These are phyloP conservation scores for Pseudomicrostroma phylloplanum DNA, from an alignment of 1,284 basidiomycete genomes.

Conservation along the genomic window DNA sequence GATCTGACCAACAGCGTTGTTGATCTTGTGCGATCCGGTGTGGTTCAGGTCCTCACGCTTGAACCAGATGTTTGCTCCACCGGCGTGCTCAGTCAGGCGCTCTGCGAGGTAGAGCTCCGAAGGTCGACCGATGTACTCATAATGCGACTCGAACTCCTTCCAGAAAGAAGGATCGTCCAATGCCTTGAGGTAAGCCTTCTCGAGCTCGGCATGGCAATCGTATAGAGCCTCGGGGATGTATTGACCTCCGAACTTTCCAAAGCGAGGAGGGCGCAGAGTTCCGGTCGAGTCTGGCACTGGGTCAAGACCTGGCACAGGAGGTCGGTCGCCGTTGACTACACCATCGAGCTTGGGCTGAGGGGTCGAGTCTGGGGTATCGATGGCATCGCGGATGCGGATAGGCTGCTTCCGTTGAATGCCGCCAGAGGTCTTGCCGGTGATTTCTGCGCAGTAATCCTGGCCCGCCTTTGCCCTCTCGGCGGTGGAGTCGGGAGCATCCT, in stretches of 20 bases:
- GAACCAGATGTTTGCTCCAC: conserved; percentile 92
- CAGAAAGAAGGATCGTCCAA: conserved; percentile 83
- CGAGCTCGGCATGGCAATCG: conserved; percentile 82
- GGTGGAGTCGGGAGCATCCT: conserved; percentile 55
- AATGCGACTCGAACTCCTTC: conserved; percentile 83
- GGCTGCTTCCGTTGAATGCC: conserved; percentile 37
- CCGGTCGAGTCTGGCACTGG: conserved; percentile 31
- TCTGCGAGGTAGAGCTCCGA: conserved; percentile 68
- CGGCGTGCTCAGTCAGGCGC: conserved; percentile 67
- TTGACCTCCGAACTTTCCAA: conserved; percentile 93
- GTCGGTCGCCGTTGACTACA: conserved; percentile 29
- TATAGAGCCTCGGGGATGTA: conserved; percentile 92
- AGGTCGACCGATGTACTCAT: conserved; percentile 80
- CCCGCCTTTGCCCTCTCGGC: conserved; percentile 53
- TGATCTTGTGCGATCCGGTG: conserved; percentile 51
- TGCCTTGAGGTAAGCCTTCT: conserved; percentile 80
- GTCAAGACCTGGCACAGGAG: conserved; percentile 35
- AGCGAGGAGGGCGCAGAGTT: conserved; percentile 62
- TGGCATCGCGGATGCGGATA: conserved; percentile 31
- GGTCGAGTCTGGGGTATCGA: conserved; percentile 28
- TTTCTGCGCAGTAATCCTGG: conserved; percentile 57
- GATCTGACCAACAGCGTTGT: conserved; percentile 56
- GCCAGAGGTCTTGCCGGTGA: conserved; percentile 56
- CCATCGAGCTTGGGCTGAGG: conserved; percentile 39
- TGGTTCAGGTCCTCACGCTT: conserved; percentile 83